Evolutionary conservation across 192 early-diverging fungal species (phyloP).

Genomic region (Podila epicladia): DNA sequence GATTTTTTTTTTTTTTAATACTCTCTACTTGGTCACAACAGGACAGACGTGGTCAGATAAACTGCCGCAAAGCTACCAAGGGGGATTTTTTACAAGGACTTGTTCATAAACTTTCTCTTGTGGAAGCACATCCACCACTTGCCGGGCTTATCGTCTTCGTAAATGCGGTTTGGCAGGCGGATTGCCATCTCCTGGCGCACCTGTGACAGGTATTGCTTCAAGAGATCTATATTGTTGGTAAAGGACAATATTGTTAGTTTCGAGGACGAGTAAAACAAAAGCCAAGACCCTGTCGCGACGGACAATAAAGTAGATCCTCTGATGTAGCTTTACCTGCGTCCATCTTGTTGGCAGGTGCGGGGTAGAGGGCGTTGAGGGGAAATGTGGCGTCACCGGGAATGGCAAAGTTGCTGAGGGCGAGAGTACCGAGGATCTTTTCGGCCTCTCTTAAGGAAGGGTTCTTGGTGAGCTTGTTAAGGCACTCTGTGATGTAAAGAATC

Average conservation of each 20-base stretch:
- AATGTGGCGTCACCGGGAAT: constrained; percentile 94
- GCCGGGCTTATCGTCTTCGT: constrained; percentile 83
- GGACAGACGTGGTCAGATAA: too few relatives aligned
- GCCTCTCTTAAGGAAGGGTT: constrained; percentile 79
- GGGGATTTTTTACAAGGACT: constrained; percentile 62
- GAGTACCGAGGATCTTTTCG: constrained; percentile 77
- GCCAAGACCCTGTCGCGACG: background rate
- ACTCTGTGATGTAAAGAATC: constrained; percentile 91
- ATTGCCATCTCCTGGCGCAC: constrained; percentile 88
- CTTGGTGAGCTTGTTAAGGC: constrained; percentile 72
- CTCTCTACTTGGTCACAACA: too few relatives aligned
- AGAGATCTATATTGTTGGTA: constrained; percentile 61
- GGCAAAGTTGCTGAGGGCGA: constrained; percentile 90
- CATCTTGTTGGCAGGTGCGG: constrained; percentile 69
- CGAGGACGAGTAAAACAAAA: background rate
- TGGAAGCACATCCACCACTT: constrained; percentile 99
- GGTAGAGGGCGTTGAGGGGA: constrained; percentile 92
- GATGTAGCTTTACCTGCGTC: constrained; percentile 73
- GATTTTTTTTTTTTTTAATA: too few relatives aligned
- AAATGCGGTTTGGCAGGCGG: constrained; percentile 81
- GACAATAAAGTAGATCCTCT: background rate
- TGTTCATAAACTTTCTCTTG: constrained; percentile 99
- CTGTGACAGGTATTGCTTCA: constrained; percentile 90
- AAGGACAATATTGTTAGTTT: background rate
- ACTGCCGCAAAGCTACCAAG: background rate